phyloP scores from a whole-genome alignment of 768 basidiomycete genomes.

The Pseudohyphozyma bogoriensis region DNA sequence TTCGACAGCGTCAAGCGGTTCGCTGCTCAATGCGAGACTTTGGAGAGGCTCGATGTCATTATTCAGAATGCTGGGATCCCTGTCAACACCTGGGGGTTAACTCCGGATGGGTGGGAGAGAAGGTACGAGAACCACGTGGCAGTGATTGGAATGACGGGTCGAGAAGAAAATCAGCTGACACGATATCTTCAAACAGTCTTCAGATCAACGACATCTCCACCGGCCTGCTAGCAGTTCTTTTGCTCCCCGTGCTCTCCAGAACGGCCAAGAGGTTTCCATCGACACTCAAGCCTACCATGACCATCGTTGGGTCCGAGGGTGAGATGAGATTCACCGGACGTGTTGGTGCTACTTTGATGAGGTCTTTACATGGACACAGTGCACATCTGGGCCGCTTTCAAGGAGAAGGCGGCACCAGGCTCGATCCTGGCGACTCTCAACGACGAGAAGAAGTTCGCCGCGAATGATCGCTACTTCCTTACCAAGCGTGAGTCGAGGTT shows the following conservation, averaged over 20 bases:
- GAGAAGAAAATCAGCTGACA: background rate
- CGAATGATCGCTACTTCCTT: conserved; percentile 8
- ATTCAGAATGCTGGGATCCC: conserved; percentile 1
- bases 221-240: conserved; percentile 41
- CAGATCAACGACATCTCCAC: conserved; percentile 47
- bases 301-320: conserved; percentile 43
- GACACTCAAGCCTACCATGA: conserved; percentile 2
- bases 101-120: conserved; percentile 46
- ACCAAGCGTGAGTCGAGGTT: conserved; percentile 1
- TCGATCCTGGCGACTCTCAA: background rate
- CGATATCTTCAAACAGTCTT: conserved; percentile 35
- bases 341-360: background rate
- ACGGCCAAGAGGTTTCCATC: conserved; percentile 40
- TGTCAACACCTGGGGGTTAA: conserved; percentile 27
- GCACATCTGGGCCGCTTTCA: background rate
- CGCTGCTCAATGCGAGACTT: conserved; percentile 36
- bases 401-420: background rate
- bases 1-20: conserved; percentile 44
- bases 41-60: conserved; percentile 41
- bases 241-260: conserved; percentile 43
- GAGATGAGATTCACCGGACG: conserved; percentile 28
- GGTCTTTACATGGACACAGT: background rate
- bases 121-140: conserved; percentile 34
- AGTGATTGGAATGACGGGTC: background rate
- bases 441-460: background rate